Percentiles rank a stretch among this genome's conserved stretches.
These are phyloP conservation scores for Wallemia hederae DNA, from an alignment of 1,284 basidiomycete species.

Conservation along the genomic window DNA sequence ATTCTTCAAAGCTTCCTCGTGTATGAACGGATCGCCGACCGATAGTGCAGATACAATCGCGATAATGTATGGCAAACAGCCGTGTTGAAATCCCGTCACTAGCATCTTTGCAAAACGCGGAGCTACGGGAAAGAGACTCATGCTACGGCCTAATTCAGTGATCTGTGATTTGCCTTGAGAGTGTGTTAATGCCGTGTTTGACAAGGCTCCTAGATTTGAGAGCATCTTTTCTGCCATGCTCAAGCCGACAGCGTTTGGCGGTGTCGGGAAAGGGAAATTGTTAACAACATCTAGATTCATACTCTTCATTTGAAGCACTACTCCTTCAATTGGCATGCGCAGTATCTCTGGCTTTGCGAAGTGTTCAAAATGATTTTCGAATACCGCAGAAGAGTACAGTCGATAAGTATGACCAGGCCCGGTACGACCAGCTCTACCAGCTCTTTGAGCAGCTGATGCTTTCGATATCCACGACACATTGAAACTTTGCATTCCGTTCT, in stretches of 20 bases:
- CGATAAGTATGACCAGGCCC: slow-evolving; percentile 53
- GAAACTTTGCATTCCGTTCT: slow-evolving; percentile 37
- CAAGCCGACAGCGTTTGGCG: slow-evolving; percentile 54
- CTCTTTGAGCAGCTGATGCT: slow-evolving; percentile 38
- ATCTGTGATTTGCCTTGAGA: slow-evolving; percentile 29
- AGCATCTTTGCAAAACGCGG: slow-evolving; percentile 88
- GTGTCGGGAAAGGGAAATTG: slow-evolving; percentile 95
- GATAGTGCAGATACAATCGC: slow-evolving; percentile 72
- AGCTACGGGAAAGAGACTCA: slow-evolving; percentile 77
- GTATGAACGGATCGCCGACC: slow-evolving; percentile 84
- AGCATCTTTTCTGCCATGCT: slow-evolving; percentile 56
- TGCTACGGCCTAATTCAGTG: slow-evolving; percentile 60
- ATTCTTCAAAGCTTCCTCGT: slow-evolving; percentile 34
- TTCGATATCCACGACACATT: slow-evolving; percentile 45
- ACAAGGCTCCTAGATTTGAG: slow-evolving; percentile 54
- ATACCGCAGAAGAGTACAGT: slow-evolving; percentile 43
- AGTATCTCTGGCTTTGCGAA: slow-evolving; percentile 79
- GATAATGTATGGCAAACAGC: slow-evolving; percentile 70
- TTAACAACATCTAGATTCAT: slow-evolving; percentile 94
- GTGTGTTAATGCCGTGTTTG: slow-evolving; percentile 15
- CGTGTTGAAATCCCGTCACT: slow-evolving; percentile 67
- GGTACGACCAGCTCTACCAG: slow-evolving; percentile 44
- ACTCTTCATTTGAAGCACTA: slow-evolving; percentile 94
- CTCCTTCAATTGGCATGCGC: slow-evolving; percentile 83
- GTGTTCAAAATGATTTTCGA: slow-evolving; percentile 64